These are phyloP conservation scores for Oryza officinalis DNA, from an alignment of 176 grass and related monocot species.

Conservation along the genomic window DNA sequence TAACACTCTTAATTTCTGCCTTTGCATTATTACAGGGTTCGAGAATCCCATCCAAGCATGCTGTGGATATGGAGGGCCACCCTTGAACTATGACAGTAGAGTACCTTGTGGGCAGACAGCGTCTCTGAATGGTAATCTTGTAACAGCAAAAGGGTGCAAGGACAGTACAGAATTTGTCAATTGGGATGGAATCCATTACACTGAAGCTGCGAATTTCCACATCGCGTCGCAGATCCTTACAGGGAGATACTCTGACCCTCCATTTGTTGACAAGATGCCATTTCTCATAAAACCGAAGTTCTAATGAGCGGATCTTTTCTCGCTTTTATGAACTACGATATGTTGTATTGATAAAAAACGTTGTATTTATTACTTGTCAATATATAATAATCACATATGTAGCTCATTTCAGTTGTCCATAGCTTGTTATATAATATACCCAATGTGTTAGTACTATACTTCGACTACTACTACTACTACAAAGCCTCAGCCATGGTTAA, in stretches of 20 bases:
- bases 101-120: constrained; percentile 78
- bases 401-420: constrained; percentile 8
- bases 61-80: constrained; percentile 87
- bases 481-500: neutral
- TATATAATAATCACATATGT: constrained; percentile 58
- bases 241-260: constrained; percentile 82
- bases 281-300: constrained; percentile 84
- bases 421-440: neutral
- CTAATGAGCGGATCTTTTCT: constrained; percentile 34
- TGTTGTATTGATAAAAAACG: constrained; percentile 24
- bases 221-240: constrained; percentile 83
- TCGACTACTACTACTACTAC: neutral
- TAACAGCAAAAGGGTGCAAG: constrained; percentile 79
- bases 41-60: constrained; percentile 66
- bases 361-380: constrained; percentile 55
- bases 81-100: constrained; percentile 77
- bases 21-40: constrained; percentile 55
- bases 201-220: constrained; percentile 83
- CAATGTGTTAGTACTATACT: neutral
- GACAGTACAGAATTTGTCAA: constrained; percentile 74
- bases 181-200: constrained; percentile 99
- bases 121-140: constrained; percentile 50
- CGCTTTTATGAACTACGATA: constrained; percentile 25
- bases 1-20: neutral
- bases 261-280: constrained; percentile 81